phyloP scores from a whole-genome alignment of 169 alveolate genomes.

The Theileria equi region DNA sequence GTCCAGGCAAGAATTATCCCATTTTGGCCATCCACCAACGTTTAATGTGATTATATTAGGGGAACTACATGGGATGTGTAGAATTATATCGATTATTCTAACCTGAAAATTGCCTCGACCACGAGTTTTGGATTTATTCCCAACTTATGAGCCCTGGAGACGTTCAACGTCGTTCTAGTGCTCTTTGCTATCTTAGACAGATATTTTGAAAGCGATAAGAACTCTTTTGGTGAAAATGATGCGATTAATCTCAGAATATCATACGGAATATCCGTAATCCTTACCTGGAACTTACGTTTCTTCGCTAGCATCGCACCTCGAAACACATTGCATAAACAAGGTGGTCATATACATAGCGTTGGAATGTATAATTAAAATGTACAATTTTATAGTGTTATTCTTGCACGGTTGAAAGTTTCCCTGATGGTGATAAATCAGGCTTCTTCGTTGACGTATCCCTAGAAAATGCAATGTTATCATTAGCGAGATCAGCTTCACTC shows the following conservation, averaged over 20 bases:
- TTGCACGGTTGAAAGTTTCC: too few relatives aligned
- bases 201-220: background rate
- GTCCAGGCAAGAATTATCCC: conserved; percentile 36
- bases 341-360: too few relatives aligned
- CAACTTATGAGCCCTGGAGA: background rate
- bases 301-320: too few relatives aligned
- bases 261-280: conserved; percentile 5
- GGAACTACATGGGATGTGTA: background rate
- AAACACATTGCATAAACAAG: too few relatives aligned
- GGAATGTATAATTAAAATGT: too few relatives aligned
- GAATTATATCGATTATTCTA: too few relatives aligned
- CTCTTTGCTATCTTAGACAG: conserved; percentile 5
- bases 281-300: background rate
- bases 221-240: conserved; percentile 29
- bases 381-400: too few relatives aligned
- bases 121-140: background rate
- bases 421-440: too few relatives aligned
- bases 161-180: background rate
- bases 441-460: too few relatives aligned
- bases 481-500: too few relatives aligned
- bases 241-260: conserved; percentile 6
- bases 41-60: conserved; percentile 15
- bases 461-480: too few relatives aligned
- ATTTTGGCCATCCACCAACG: conserved; percentile 52
- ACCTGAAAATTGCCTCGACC: conserved; percentile 6